A percentile compares a stretch with the other conserved stretches of the same genome.
phyloP scores from a whole-genome alignment of 2,329 filamentous ascomycete species.

The Mycosphaerella sp. region DNA sequence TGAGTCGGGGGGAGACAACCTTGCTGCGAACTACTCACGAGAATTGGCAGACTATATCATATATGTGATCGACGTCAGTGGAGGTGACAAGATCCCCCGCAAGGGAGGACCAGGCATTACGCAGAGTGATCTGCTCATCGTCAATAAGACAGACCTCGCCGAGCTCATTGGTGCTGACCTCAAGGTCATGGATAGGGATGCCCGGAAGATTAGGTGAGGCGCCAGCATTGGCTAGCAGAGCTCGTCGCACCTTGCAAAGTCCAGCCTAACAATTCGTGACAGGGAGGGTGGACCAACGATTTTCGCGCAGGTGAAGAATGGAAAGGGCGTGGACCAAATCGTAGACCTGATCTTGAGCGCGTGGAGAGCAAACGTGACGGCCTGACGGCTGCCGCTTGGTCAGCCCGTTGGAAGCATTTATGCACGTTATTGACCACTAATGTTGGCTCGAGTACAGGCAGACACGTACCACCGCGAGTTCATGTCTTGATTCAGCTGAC shows the following conservation, averaged over 20 bases:
- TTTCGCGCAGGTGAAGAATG: conserved; percentile 95
- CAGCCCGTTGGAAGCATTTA: no score
- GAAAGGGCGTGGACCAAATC: conserved; percentile 77
- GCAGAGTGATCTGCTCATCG: conserved; percentile 84
- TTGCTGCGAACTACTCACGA: conserved; percentile 91
- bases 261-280: background rate
- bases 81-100: conserved; percentile 91
- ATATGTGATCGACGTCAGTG: conserved; percentile 96
- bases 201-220: conserved; percentile 65
- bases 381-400: no score
- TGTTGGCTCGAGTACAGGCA: no score
- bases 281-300: conserved; percentile 91
- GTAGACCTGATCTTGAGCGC: conserved; percentile 82
- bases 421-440: no score
- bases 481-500: no score
- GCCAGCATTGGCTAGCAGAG: background rate
- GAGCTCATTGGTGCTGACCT: conserved; percentile 86
- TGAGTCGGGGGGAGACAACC: conserved; percentile 91
- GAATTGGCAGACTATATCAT: conserved; percentile 97
- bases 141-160: conserved; percentile 96
- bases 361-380: conserved; percentile 54
- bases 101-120: conserved; percentile 98
- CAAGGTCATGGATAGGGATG: conserved; percentile 88
- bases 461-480: no score
- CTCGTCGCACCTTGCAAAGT: background rate